Conservation (phyloP, 306 rosid species). For the Lithocarpus polystachyus region DNA sequence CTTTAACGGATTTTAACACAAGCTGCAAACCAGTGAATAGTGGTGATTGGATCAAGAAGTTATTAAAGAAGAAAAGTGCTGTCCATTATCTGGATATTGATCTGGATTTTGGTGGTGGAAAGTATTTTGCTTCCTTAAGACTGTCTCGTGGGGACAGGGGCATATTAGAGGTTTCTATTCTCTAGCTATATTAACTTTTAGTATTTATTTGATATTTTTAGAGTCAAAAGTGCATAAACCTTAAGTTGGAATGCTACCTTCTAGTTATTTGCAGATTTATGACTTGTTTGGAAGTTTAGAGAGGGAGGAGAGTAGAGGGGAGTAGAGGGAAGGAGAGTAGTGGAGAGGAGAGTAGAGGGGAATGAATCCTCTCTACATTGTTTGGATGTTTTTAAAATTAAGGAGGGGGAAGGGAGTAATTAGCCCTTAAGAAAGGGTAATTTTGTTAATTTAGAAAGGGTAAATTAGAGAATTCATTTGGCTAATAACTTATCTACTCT, state of each 20-base stretch:
- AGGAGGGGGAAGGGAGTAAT: too few relatives aligned
- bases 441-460: too few relatives aligned
- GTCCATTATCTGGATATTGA: constrained; percentile 61
- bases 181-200: background rate
- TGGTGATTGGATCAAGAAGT: constrained; percentile 77
- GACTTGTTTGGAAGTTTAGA: too few relatives aligned
- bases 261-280: background rate
- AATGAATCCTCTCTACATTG: too few relatives aligned
- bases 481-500: too few relatives aligned
- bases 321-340: too few relatives aligned
- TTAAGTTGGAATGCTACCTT: background rate
- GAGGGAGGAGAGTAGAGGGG: too few relatives aligned
- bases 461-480: too few relatives aligned
- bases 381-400: too few relatives aligned
- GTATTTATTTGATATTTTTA: background rate
- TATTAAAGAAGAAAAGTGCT: constrained; percentile 63
- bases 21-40: constrained; percentile 75
- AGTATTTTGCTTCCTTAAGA: constrained; percentile 65
- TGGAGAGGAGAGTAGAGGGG: too few relatives aligned
- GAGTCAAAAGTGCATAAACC: background rate
- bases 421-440: too few relatives aligned
- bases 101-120: constrained; percentile 79
- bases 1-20: constrained; percentile 49
- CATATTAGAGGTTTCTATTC: constrained; percentile 68
- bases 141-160: constrained; percentile 80